These are phyloP conservation scores for Phytophthora macrochlamydospora DNA, from an alignment of 352 stramenopile species.

Conservation along the genomic window DNA sequence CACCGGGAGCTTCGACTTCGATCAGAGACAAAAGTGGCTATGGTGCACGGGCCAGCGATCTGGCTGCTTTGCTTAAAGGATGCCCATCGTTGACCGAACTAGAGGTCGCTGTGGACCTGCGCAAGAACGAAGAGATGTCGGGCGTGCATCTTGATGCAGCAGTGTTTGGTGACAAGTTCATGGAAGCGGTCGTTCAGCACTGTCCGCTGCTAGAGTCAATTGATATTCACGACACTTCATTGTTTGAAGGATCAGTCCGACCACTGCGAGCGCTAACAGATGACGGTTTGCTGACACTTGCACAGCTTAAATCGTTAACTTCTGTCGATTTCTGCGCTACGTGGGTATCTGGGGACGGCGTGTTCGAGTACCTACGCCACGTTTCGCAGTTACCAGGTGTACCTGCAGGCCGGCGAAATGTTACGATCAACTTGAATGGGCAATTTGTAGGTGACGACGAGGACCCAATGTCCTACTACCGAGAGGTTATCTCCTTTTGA, in stretches of 20 bases:
- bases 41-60: constrained; percentile 33
- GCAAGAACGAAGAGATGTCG: constrained; percentile 29
- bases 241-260: constrained; percentile 24
- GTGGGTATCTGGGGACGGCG: constrained; percentile 38
- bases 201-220: constrained; percentile 41
- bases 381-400: constrained; percentile 21
- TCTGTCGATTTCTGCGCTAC: constrained; percentile 36
- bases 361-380: constrained; percentile 43
- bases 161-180: constrained; percentile 53
- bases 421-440: constrained; percentile 35
- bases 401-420: constrained; percentile 16
- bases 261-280: constrained; percentile 46
- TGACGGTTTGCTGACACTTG: constrained; percentile 29
- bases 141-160: constrained; percentile 24
- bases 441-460: constrained; percentile 27
- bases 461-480: constrained; percentile 35
- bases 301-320: constrained; percentile 30
- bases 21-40: constrained; percentile 20
- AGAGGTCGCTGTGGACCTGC: constrained; percentile 44
- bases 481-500: constrained; percentile 33
- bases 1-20: not conserved
- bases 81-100: constrained; percentile 42
- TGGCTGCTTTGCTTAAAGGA: constrained; percentile 28
- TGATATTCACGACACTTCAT: constrained; percentile 31
- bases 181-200: constrained; percentile 12